Evolutionary conservation across 116 monocot species (phyloP), one percentile per base, ranked within the genome.

Genomic region (Cymodocea nodosa): DNA sequence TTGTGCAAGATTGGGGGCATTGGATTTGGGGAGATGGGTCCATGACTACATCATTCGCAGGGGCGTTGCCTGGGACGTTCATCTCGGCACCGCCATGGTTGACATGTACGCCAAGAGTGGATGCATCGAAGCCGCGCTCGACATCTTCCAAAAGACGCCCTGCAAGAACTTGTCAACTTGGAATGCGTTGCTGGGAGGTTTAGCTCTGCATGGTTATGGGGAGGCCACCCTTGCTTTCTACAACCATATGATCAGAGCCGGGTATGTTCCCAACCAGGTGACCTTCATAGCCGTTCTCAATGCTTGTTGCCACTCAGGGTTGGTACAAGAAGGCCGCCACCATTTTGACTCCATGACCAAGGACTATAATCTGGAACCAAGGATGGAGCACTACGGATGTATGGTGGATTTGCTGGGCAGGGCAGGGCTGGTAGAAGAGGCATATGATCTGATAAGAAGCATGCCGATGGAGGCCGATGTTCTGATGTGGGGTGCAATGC

Each of bases 41-140:
- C 80, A 80, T 62, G 76, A 80, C 67, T 92, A 82, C 64, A 78
- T 87, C 4, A 78, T 82, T 6, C 36, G 68, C 0, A 74, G 73
- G 56, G 75, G 70, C 1, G 73, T 92, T 4, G 67, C 74, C 64
- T 67, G 78, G 78, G 87, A 92, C 80, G 76, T 80, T 39, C 80
- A 87, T 52, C 52, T 92, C 52, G 82, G 80, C 13, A 84, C 92
- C 18, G 64, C 84, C 17, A 66, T 92, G 68, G 70, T 92, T 16
- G 87, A 92, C 60, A 82, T 92, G 92, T 92, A 92, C 73, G 76
- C 78, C 4, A 92, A 87, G 56, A 82, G 76, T 71, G 84, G 87
- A 35, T 76, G 75, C 68, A 49, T 92, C 19, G 80, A 77, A 15
- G 54, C 24, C 24, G 87, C 87, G 9, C 22, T 80, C 17, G 14